Percentiles rank a stretch among this genome's conserved stretches.
phyloP scores from a whole-genome alignment of 2,329 filamentous ascomycete species.

The Aspergillus alliaceus region DNA sequence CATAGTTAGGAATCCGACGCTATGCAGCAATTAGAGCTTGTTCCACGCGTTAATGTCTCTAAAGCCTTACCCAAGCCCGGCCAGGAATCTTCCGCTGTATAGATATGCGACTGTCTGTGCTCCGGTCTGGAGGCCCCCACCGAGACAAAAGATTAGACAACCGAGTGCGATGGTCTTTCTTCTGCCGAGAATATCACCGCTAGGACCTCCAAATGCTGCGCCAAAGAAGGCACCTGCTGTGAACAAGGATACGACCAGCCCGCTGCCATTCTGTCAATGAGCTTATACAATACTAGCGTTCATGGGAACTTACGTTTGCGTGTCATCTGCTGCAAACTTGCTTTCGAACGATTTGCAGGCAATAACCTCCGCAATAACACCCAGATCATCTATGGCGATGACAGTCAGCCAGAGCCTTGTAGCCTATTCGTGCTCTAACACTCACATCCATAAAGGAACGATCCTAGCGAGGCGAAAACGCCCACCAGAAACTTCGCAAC shows the following conservation, averaged over 20 bases:
- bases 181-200: slow-evolving; percentile 66
- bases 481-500: slow-evolving; percentile 54
- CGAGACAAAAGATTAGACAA: slow-evolving; percentile 69
- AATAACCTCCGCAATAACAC: slow-evolving; percentile 61
- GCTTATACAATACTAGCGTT: background rate
- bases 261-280: slow-evolving; percentile 41
- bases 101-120: slow-evolving; percentile 62
- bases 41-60: background rate
- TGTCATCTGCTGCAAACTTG: slow-evolving; percentile 33
- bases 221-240: slow-evolving; percentile 75
- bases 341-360: slow-evolving; percentile 36
- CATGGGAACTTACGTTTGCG: slow-evolving; percentile 31
- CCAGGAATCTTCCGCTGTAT: slow-evolving; percentile 68
- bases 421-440: background rate
- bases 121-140: slow-evolving; percentile 71
- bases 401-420: slow-evolving; percentile 2
- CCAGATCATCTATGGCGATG: slow-evolving; percentile 49
- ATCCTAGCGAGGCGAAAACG: slow-evolving; percentile 60
- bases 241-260: slow-evolving; percentile 74
- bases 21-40: slow-evolving; percentile 42
- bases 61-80: slow-evolving; percentile 50
- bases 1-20: slow-evolving; percentile 63
- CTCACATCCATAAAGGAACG: slow-evolving; percentile 56
- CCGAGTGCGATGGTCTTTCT: slow-evolving; percentile 71
- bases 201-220: slow-evolving; percentile 62